Conservation (phyloP, 1,284 basidiomycete species). For the Trametes hirsuta region DNA sequence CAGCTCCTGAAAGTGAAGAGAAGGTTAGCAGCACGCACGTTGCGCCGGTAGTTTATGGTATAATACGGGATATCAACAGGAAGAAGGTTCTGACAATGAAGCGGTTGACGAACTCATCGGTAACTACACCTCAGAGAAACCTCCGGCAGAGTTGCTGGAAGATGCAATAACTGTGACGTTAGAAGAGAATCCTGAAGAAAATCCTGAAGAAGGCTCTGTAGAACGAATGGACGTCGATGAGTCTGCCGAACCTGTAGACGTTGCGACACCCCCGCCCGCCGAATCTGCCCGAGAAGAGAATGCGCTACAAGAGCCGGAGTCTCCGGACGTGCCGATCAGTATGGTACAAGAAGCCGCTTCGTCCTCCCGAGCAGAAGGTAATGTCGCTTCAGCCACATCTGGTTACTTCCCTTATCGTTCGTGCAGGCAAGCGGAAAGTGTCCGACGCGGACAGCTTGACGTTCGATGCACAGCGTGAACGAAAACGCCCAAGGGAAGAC, state of each 20-base stretch:
- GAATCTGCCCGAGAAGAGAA: conserved; percentile 1
- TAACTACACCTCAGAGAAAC: conserved; percentile 17
- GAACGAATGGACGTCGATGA: conserved; percentile 20
- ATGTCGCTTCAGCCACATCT: background rate
- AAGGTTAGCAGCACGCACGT: background rate
- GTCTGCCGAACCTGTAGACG: conserved; percentile 19
- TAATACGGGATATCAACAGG: background rate
- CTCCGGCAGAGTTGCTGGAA: background rate
- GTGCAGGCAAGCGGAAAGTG: conserved; percentile 62
- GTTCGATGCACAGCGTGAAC: conserved; percentile 57
- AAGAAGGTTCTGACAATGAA: conserved; percentile 24
- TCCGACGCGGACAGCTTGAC: conserved; percentile 51
- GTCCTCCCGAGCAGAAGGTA: conserved; percentile 18
- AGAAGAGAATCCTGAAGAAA: background rate
- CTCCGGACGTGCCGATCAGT: conserved; percentile 9
- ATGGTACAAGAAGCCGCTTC: conserved; percentile 1
- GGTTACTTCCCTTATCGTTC: background rate
- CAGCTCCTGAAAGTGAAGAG: conserved; percentile 12
- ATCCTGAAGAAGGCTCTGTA: background rate
- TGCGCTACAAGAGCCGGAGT: conserved; percentile 16
- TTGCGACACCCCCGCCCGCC: conserved; percentile 8
- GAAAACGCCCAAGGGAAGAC: conserved; percentile 68
- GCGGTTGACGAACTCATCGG: conserved; percentile 24
- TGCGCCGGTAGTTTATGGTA: background rate
- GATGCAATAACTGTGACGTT: conserved; percentile 24